These are phyloP conservation scores for Lachnellula occidentalis DNA, from an alignment of 2,329 filamentous ascomycete species.

Conservation along the genomic window DNA sequence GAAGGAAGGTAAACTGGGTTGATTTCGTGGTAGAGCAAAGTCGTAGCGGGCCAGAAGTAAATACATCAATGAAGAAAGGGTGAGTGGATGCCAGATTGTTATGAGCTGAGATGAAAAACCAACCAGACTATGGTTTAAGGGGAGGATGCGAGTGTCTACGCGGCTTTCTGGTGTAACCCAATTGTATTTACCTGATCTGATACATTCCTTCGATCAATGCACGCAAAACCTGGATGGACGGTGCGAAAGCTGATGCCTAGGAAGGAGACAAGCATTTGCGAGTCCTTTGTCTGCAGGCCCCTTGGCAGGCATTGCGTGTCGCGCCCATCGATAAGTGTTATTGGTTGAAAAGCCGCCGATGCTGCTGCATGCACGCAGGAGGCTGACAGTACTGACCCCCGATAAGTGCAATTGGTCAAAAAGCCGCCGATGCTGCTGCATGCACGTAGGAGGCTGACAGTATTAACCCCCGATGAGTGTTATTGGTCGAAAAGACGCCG, in stretches of 20 bases:
- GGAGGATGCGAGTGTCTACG: background rate
- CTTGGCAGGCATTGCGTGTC: conserved; percentile 4
- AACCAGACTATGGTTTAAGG: conserved; percentile 2
- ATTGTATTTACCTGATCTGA: background rate
- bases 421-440: conserved; percentile 1
- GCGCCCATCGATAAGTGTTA: conserved; percentile 4
- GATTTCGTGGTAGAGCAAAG: conserved; percentile 4
- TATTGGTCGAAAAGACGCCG: conserved; percentile 5
- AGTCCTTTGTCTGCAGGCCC: background rate
- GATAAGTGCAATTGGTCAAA: conserved; percentile 6
- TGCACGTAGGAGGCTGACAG: background rate
- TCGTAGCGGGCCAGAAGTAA: background rate
- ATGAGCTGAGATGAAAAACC: conserved; percentile 5
- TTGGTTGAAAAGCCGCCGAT: conserved; percentile 5
- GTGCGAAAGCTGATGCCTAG: conserved; percentile 1
- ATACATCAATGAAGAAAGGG: conserved; percentile 4
- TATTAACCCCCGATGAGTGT: background rate
- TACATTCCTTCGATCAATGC: background rate
- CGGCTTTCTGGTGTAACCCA: too few relatives aligned
- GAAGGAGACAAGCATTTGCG: background rate
- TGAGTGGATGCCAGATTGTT: conserved; percentile 3
- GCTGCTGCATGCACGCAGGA: background rate
- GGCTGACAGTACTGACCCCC: background rate
- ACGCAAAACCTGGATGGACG: background rate
- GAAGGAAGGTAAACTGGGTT: conserved; percentile 5